Base-by-base conservation (phyloP, 352 stramenopile genomes). In the Pythium dissimile region DNA sequence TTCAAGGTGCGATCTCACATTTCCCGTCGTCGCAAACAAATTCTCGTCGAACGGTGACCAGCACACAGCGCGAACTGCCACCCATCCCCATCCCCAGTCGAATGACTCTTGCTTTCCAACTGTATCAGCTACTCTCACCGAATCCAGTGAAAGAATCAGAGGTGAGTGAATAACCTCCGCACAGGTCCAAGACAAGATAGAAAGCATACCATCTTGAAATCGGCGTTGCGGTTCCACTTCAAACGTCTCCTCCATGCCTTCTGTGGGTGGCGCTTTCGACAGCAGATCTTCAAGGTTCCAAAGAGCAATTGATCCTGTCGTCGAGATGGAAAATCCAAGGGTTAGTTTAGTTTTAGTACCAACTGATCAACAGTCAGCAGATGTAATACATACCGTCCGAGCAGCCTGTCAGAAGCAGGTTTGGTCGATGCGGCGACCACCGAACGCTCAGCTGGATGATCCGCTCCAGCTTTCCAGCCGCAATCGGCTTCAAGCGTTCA, bases 31-130 rank as follows among this genome's bases (percentile, higher is more conserved):
- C 6, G 77, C 83, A 43, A 95, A 95, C n/a, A 95, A 59, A 54
- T 89, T 73, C 20, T 89, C 76, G 47, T 93, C 85, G 53, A 88
- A 90, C 5, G 85, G 83, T 26, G 81, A 92, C 85, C 85, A 95
- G 10, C 69, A 66, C 21, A 95, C 75, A 1, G 80, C 79, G 46
- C 85, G 83, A 11, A 95, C 73, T 15, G 85, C 83, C 18, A 92
- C 79, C 85, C 85, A 95, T 16, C 83, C 83, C 64, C 72, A 86
- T 12, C 83, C 81, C 85, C 85, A 95, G 31, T 92, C 83, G 54
- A 91, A 89, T 1, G 77, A 64, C 49, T 92, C 78, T 58, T 92
- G 81, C 56, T 95, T 95, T 44, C 78, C 80, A 16, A 88, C 72
- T 7, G 80, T 87, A 34, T 95, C 85, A 11, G 80, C 85, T 94